Evolutionary conservation across 2,329 filamentous ascomycete genomes (phyloP).

Genomic region (Nigrospora sphaerica): DNA sequence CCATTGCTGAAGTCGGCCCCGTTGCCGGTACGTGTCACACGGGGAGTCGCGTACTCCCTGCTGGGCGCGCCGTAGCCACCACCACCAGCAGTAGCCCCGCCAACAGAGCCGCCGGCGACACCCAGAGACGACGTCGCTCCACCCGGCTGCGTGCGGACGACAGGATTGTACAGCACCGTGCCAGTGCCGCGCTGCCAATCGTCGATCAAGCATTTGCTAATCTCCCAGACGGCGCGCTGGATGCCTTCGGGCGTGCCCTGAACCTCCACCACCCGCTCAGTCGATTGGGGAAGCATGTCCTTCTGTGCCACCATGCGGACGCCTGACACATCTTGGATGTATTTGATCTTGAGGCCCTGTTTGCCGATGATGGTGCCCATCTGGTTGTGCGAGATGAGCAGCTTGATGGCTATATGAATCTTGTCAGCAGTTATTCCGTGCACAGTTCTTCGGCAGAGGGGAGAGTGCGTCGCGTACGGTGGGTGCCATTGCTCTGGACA

Average conservation of each 20-base stretch:
- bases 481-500: constrained; percentile 80
- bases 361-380: constrained; percentile 99
- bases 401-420: constrained; percentile 68
- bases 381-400: constrained; percentile 98
- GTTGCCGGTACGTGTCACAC: constrained; percentile 92
- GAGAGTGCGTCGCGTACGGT: constrained; percentile 60
- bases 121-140: constrained; percentile 35
- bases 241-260: constrained; percentile 93
- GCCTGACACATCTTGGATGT: constrained; percentile 93
- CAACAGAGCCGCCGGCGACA: constrained; percentile 6
- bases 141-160: constrained; percentile 72
- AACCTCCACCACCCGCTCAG: constrained; percentile 94
- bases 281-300: constrained; percentile 98
- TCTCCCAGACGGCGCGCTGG: constrained; percentile 95
- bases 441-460: neutral
- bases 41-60: constrained; percentile 53
- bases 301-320: constrained; percentile 99
- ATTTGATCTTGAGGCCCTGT: constrained; percentile 97
- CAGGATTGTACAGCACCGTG: constrained; percentile 95
- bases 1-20: constrained; percentile 95
- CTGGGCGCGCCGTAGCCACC: constrained; percentile 35
- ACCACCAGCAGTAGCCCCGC: constrained; percentile 37
- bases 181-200: constrained; percentile 97
- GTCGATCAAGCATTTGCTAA: constrained; percentile 95
- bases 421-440: constrained; percentile 13